Conservation (phyloP, 192 early-diverging fungal genomes). For the Phycomyces blakesleeanus region DNA sequence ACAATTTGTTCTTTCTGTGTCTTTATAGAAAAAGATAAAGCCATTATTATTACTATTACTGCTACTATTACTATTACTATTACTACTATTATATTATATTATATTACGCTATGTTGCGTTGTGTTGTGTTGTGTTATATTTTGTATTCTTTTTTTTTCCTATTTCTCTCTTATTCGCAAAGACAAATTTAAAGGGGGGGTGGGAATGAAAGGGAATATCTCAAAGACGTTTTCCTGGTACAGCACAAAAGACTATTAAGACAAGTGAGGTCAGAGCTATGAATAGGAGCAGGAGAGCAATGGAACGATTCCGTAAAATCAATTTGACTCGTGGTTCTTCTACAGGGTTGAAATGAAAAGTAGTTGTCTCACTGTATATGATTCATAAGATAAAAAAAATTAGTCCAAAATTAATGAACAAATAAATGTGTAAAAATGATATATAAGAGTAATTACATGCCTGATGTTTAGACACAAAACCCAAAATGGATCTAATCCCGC, state of each 20-base stretch:
- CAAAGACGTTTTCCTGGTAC: slow-evolving; percentile 34
- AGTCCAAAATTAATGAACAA: not conserved
- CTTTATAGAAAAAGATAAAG: no score
- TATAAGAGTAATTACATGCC: no score
- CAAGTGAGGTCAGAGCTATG: slow-evolving; percentile 10
- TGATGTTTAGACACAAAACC: slow-evolving; percentile 31
- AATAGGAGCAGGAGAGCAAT: slow-evolving; percentile 15
- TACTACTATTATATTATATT: no score
- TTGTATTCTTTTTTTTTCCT: no score
- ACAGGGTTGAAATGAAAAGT: slow-evolving; percentile 35
- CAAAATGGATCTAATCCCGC: slow-evolving; percentile 38
- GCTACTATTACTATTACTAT: no score
- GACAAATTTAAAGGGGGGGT: no score
- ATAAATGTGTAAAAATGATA: not conserved
- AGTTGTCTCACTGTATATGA: slow-evolving; percentile 39
- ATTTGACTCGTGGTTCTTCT: slow-evolving; percentile 21
- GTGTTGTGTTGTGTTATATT: no score
- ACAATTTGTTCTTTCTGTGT: no score
- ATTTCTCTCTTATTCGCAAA: not conserved
- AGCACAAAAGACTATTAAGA: slow-evolving; percentile 27
- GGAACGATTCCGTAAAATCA: slow-evolving; percentile 25
- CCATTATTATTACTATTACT: no score
- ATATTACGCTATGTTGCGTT: no score
- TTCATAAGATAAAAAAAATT: no score
- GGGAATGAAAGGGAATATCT: no score